Evolutionary conservation across 2,329 filamentous ascomycete genomes (phyloP).

Genomic region (Macrophomina tecta): DNA sequence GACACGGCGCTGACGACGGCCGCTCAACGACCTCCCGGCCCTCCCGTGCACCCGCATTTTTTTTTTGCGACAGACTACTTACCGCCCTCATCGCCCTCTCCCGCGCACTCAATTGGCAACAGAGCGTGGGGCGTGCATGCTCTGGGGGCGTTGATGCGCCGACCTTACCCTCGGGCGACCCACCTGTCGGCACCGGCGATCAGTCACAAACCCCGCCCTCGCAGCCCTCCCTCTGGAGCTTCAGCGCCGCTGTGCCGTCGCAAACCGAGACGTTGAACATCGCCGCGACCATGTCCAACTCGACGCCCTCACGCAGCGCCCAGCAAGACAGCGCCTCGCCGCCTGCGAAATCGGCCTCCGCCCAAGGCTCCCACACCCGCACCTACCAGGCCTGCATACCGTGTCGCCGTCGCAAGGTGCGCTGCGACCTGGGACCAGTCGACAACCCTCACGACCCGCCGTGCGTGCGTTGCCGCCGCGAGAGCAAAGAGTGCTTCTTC

Average conservation of each 20-base stretch:
- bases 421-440: conserved; percentile 71
- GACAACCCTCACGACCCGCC: conserved; percentile 94
- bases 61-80: neutral
- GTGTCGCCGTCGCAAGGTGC: conserved; percentile 63
- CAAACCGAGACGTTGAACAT: conserved; percentile 22
- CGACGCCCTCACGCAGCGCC: conserved; percentile 21
- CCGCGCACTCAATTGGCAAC: conserved; percentile 9
- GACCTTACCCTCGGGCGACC: conserved; percentile 9
- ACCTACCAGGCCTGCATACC: conserved; percentile 57
- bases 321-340: conserved; percentile 25
- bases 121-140: conserved; percentile 1
- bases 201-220: conserved; percentile 12
- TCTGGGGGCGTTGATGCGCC: conserved; percentile 9
- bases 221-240: conserved; percentile 23
- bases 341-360: conserved; percentile 7
- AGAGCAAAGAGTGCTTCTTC: conserved; percentile 97
- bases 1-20: conserved; percentile 19
- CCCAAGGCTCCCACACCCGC: conserved; percentile 40
- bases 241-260: conserved; percentile 20
- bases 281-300: conserved; percentile 26
- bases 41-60: neutral
- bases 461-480: conserved; percentile 89
- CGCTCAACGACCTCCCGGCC: neutral
- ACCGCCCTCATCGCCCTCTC: neutral
- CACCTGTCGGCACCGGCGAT: conserved; percentile 21